phyloP scores from a whole-genome alignment of 768 basidiomycete genomes.

The Gloeopeniophorella convolvens region DNA sequence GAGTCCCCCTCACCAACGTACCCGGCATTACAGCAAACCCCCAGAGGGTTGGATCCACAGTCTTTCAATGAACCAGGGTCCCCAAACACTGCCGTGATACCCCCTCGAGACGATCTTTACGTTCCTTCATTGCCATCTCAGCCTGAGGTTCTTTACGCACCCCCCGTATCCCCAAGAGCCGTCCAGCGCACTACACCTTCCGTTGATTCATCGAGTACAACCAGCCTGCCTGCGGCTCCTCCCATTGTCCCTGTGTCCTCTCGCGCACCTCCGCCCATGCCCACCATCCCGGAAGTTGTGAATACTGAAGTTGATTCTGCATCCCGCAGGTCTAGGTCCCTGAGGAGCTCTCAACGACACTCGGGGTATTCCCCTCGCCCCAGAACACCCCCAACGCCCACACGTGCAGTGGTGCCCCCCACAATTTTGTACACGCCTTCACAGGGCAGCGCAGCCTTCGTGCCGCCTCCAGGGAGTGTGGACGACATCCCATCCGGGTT shows the following conservation, averaged over 20 bases:
- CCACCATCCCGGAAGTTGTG: constrained; percentile 19
- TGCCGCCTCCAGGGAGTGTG: constrained; percentile 8
- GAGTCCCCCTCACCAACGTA: not conserved
- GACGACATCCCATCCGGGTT: not conserved
- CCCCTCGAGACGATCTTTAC: no score
- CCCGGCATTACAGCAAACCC: not conserved
- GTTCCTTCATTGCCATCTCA: not conserved
- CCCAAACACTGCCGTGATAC: no score
- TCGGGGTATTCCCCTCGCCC: not conserved
- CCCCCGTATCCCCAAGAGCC: not conserved
- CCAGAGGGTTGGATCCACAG: no score
- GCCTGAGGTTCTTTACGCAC: not conserved
- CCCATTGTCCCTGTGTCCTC: not conserved
- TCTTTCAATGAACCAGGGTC: no score
- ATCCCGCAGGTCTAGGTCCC: constrained; percentile 5
- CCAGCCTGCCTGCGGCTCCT: constrained; percentile 15
- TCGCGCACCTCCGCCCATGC: constrained; percentile 11
- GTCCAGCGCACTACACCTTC: not conserved
- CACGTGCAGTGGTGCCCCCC: not conserved
- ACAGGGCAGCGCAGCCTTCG: not conserved
- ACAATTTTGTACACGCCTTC: not conserved
- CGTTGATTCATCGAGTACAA: constrained; percentile 14
- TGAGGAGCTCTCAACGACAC: not conserved
- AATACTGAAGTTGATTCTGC: constrained; percentile 13
- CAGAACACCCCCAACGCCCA: not conserved